Evolutionary conservation across 148 eudicot genomes (phyloP).

Genomic region (Amaranthus cruentus): DNA sequence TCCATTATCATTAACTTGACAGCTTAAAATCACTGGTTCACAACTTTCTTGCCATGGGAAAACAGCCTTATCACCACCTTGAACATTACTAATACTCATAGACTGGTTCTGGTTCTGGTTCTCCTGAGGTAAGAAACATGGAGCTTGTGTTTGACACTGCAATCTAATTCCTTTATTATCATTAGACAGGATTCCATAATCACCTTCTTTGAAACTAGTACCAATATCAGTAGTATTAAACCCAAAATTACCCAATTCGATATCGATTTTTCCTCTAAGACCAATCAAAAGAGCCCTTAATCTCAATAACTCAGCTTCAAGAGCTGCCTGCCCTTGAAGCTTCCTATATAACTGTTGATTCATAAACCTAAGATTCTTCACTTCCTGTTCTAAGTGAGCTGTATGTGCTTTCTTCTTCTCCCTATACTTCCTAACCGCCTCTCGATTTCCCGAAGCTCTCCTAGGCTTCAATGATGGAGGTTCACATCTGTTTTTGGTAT

Average conservation of each 20-base stretch:
- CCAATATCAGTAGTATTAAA: constrained; percentile 16
- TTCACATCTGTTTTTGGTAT: constrained; percentile 13
- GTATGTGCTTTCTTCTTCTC: constrained; percentile 70
- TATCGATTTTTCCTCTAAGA: constrained; percentile 43
- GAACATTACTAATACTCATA: neutral
- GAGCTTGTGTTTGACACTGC: constrained; percentile 19
- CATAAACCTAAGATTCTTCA: constrained; percentile 39
- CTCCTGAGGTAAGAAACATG: constrained; percentile 13
- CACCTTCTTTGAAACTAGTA: constrained; percentile 30
- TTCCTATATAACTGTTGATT: constrained; percentile 45
- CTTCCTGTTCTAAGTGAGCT: constrained; percentile 61
- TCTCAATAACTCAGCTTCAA: constrained; percentile 49
- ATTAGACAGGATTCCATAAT: constrained; percentile 26
- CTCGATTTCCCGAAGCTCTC: constrained; percentile 52
- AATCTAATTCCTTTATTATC: constrained; percentile 9
- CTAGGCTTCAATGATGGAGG: constrained; percentile 18
- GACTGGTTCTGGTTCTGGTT: neutral
- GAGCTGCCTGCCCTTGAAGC: constrained; percentile 39
- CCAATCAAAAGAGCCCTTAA: constrained; percentile 40
- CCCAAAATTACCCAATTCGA: constrained; percentile 33
- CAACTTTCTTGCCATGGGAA: constrained; percentile 27
- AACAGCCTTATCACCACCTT: constrained; percentile 9
- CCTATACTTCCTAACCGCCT: constrained; percentile 66
- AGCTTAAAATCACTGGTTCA: constrained; percentile 17
- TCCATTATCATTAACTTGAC: constrained; percentile 21